Percentiles rank a stretch among this genome's conserved stretches.
phyloP scores from a whole-genome alignment of 768 basidiomycete species.

The Fomitopsis pulvina region DNA sequence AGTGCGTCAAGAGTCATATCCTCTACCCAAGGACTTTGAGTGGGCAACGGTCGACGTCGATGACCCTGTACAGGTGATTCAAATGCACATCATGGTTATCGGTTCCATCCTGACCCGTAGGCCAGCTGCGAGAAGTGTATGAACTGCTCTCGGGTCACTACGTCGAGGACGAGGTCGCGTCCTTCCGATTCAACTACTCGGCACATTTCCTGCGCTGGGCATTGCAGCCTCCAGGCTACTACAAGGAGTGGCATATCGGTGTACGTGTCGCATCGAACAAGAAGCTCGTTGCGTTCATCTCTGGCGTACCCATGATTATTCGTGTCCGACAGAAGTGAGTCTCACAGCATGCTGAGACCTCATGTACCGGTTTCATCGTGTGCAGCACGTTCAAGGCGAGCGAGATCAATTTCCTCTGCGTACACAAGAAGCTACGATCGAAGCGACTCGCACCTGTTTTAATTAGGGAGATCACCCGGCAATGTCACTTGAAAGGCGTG shows the following conservation, averaged over 20 bases:
- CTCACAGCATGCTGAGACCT: background rate
- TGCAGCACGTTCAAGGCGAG: slow-evolving; percentile 60
- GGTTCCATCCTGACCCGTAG: background rate
- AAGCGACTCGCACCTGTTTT: slow-evolving; percentile 93
- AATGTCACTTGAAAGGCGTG: slow-evolving; percentile 80
- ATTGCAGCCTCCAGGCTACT: slow-evolving; percentile 87
- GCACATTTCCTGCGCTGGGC: slow-evolving; percentile 96
- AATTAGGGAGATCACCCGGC: slow-evolving; percentile 95
- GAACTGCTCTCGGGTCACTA: slow-evolving; percentile 89
- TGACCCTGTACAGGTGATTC: slow-evolving; percentile 62
- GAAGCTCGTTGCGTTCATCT: slow-evolving; percentile 95
- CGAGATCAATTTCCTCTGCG: slow-evolving; percentile 97
- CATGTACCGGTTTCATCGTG: slow-evolving; percentile 7
- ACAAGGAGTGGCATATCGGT: slow-evolving; percentile 93
- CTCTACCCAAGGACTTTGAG: slow-evolving; percentile 87
- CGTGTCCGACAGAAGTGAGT: slow-evolving; percentile 81
- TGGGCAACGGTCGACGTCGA: slow-evolving; percentile 82
- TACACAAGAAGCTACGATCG: slow-evolving; percentile 95
- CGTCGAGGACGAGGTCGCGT: slow-evolving; percentile 92
- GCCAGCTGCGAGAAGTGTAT: slow-evolving; percentile 84
- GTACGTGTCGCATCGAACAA: slow-evolving; percentile 87
- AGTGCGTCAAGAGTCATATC: slow-evolving; percentile 83
- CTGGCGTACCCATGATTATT: slow-evolving; percentile 81
- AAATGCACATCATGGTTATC: background rate
- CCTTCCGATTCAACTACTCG: slow-evolving; percentile 96